Conservation (phyloP, 192 early-diverging fungal genomes). For the Spizellomyces sp. region DNA sequence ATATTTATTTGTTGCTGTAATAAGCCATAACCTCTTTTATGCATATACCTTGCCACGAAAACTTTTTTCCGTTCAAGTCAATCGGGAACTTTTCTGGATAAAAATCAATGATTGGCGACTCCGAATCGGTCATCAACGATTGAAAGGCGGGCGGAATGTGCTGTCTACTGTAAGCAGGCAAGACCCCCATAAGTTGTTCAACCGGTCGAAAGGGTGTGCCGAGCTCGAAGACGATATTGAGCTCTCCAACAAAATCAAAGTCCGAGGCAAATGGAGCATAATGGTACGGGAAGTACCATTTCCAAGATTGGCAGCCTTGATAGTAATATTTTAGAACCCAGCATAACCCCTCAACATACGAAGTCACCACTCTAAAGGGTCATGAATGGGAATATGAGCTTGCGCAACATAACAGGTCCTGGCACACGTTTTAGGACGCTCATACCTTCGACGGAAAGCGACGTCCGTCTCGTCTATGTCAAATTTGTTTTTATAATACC, state of each 20-base stretch:
- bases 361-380: constrained; percentile 53
- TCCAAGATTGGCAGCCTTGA: constrained; percentile 93
- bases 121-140: constrained; percentile 78
- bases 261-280: constrained; percentile 95
- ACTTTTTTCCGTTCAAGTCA: constrained; percentile 98
- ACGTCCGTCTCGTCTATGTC: constrained; percentile 57
- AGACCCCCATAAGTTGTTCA: constrained; percentile 98
- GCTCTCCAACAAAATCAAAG: constrained; percentile 51
- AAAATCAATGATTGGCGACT: constrained; percentile 93
- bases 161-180: constrained; percentile 82
- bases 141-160: constrained; percentile 84
- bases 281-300: constrained; percentile 98
- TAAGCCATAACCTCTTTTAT: not conserved
- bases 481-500: constrained; percentile 81
- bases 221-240: constrained; percentile 74
- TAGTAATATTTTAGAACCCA: constrained; percentile 99
- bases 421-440: not conserved
- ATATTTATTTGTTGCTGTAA: not conserved
- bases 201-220: constrained; percentile 91
- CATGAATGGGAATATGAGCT: not conserved
- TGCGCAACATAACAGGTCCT: constrained; percentile 13
- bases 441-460: constrained; percentile 52
- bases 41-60: constrained; percentile 87
- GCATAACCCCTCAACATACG: constrained; percentile 92
- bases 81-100: constrained; percentile 89